phyloP scores from a whole-genome alignment of 1,284 basidiomycete genomes.

The Cutaneotrichosporon spelunceum region DNA sequence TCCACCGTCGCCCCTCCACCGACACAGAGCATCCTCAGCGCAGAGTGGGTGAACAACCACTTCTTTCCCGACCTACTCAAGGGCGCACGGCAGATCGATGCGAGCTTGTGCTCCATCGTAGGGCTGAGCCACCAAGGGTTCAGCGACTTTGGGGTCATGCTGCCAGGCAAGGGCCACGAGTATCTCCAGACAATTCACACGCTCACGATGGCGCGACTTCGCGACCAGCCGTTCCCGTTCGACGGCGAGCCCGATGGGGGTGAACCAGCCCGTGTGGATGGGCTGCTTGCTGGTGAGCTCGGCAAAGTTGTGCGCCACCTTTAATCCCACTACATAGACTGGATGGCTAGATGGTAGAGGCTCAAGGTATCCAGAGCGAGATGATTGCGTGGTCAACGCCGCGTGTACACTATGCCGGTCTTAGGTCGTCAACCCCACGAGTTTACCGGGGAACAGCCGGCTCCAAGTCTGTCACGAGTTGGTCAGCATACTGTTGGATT shows the following conservation, averaged over 20 bases:
- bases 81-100: slow-evolving; percentile 53
- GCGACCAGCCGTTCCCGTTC: not conserved
- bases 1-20: slow-evolving; percentile 33
- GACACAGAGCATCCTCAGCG: slow-evolving; percentile 65
- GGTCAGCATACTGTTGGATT: too few relatives aligned
- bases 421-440: too few relatives aligned
- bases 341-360: not conserved
- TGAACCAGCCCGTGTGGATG: not conserved
- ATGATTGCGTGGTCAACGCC: too few relatives aligned
- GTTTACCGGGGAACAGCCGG: too few relatives aligned
- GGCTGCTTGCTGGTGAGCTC: not conserved
- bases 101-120: slow-evolving; percentile 36
- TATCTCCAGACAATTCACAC: not conserved
- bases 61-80: slow-evolving; percentile 61
- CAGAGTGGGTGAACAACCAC: slow-evolving; percentile 69
- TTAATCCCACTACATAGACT: too few relatives aligned
- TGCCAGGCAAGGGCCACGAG: not conserved
- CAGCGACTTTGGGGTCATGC: slow-evolving; percentile 36
- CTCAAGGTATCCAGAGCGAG: not conserved
- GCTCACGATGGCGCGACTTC: not conserved
- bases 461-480: too few relatives aligned
- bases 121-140: slow-evolving; percentile 45
- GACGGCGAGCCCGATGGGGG: not conserved
- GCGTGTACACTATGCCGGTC: too few relatives aligned
- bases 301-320: not conserved